Conservation (phyloP, 345 rosid genomes). For the Streptanthus diversifolius region DNA sequence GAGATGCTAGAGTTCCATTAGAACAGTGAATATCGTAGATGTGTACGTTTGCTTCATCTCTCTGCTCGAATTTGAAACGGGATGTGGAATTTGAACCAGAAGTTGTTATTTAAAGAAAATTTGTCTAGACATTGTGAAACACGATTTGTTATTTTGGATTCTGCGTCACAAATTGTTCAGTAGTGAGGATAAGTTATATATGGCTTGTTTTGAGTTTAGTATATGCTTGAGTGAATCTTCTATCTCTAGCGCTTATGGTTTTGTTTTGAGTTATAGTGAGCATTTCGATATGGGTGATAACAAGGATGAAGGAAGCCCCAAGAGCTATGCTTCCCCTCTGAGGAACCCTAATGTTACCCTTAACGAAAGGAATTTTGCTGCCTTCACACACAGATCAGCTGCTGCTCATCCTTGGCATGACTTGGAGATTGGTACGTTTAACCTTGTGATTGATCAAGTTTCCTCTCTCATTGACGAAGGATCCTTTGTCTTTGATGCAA, state of each 20-base stretch:
- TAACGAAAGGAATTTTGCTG: constrained; percentile 77
- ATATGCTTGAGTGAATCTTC: not conserved
- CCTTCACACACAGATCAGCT: constrained; percentile 64
- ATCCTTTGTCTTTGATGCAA: not conserved
- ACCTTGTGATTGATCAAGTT: not conserved
- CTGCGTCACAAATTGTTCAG: not conserved
- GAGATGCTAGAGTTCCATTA: not conserved
- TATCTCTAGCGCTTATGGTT: not conserved
- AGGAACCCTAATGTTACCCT: constrained; percentile 42
- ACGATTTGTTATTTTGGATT: too few relatives aligned
- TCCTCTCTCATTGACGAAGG: not conserved
- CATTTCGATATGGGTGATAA: constrained; percentile 46
- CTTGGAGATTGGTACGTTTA: constrained; percentile 64
- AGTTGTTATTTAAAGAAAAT: too few relatives aligned
- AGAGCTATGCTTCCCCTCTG: constrained; percentile 22
- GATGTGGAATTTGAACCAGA: too few relatives aligned
- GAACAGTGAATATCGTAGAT: constrained; percentile 6
- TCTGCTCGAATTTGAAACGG: not conserved
- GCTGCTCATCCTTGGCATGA: constrained; percentile 99
- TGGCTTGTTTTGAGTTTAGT: not conserved
- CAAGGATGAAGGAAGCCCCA: constrained; percentile 35
- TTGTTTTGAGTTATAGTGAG: constrained; percentile 8
- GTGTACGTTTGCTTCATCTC: not conserved
- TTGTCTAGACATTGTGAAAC: too few relatives aligned
- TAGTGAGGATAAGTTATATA: not conserved